phyloP scores from a whole-genome alignment of 1,284 basidiomycete genomes.

The Butyriboletus regius region DNA sequence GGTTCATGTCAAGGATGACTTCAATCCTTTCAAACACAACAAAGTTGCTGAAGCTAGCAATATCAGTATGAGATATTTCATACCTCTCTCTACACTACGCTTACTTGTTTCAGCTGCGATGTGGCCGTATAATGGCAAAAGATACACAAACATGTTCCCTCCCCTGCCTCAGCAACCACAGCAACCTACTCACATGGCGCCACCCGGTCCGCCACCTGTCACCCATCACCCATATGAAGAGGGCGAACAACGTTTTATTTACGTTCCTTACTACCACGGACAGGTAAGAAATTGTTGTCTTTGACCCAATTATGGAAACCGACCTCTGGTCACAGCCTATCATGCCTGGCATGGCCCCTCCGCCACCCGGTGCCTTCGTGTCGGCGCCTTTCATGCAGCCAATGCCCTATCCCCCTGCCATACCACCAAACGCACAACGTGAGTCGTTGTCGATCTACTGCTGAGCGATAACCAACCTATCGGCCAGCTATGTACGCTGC shows the following conservation, averaged over 20 bases:
- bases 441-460: conserved; percentile 4
- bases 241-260: conserved; percentile 57
- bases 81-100: background rate
- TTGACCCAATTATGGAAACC: background rate
- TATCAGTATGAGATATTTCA: conserved; percentile 52
- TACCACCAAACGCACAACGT: conserved; percentile 65
- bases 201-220: conserved; percentile 58
- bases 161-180: conserved; percentile 49
- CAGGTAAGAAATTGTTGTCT: conserved; percentile 44
- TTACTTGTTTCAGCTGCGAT: conserved; percentile 46
- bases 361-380: conserved; percentile 69
- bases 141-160: conserved; percentile 73
- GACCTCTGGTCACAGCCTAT: conserved; percentile 45
- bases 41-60: conserved; percentile 70
- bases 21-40: conserved; percentile 85
- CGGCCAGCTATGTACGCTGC: conserved; percentile 67
- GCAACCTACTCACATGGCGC: conserved; percentile 60
- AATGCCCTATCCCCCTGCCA: conserved; percentile 69
- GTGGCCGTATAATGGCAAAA: conserved; percentile 87
- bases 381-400: conserved; percentile 71
- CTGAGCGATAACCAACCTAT: background rate
- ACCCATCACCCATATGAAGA: conserved; percentile 70
- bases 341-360: conserved; percentile 74
- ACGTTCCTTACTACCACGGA: conserved; percentile 65
- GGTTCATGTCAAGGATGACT: conserved; percentile 85